Percentiles rank a stretch among this genome's conserved stretches.
phyloP scores from a whole-genome alignment of 1,284 basidiomycete genomes.

The Cryptococcus sp. region DNA sequence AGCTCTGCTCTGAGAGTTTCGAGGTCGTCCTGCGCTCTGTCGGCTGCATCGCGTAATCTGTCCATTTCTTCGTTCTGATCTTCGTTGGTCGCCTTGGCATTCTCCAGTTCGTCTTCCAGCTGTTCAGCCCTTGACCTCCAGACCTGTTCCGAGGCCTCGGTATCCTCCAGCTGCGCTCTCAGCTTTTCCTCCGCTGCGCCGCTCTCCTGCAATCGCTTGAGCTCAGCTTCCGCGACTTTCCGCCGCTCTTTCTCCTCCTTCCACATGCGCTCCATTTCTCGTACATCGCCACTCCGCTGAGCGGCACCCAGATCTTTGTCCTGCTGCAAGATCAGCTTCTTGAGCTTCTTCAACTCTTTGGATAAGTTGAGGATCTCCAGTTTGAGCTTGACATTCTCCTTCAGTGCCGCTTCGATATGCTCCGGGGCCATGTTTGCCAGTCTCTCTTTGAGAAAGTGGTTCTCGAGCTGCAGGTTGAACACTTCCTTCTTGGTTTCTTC shows the following conservation, averaged over 20 bases:
- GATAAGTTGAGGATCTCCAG: constrained; percentile 87
- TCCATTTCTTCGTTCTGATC: constrained; percentile 64
- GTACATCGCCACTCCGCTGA: constrained; percentile 27
- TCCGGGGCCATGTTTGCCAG: constrained; percentile 80
- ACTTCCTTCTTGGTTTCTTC: constrained; percentile 93
- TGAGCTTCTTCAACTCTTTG: constrained; percentile 89
- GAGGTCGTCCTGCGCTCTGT: constrained; percentile 61
- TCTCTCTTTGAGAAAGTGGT: constrained; percentile 89
- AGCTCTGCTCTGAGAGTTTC: constrained; percentile 61
- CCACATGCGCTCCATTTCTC: constrained; percentile 40
- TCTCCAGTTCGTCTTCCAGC: constrained; percentile 67
- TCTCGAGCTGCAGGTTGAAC: constrained; percentile 89
- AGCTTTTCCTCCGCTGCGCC: constrained; percentile 61
- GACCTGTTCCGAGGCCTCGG: constrained; percentile 58
- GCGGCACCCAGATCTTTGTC: constrained; percentile 59
- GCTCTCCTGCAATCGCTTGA: constrained; percentile 54
- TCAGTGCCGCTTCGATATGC: constrained; percentile 84
- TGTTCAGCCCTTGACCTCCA: constrained; percentile 69
- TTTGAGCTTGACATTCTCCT: constrained; percentile 92
- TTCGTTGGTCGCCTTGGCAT: constrained; percentile 57
- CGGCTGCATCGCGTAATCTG: constrained; percentile 55
- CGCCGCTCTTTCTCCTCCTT: constrained; percentile 46
- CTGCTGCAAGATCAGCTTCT: constrained; percentile 81
- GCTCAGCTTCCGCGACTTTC: constrained; percentile 29
- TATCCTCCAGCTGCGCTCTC: constrained; percentile 64